Base-by-base conservation (phyloP, 1,139 yeast genomes). In the Schwanniomyces etchellsii region DNA sequence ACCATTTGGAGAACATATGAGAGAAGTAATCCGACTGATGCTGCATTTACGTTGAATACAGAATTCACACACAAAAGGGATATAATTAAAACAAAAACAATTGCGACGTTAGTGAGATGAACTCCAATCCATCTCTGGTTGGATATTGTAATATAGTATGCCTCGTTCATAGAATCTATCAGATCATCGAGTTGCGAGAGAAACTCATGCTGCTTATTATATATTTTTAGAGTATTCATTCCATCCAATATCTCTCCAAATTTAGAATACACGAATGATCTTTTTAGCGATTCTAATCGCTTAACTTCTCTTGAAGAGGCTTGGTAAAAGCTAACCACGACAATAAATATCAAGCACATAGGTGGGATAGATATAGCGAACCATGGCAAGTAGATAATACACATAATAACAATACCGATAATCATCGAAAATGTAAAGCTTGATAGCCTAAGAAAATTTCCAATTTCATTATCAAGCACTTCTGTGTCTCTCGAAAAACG, bases 121-220 rank as follows among this genome's bases (percentile, higher is more conserved):
- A 82, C 58, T n/a, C 81, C 75, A 29, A 85, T 67, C 94, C 94
- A 86, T 48, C 94, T 70, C 59, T 84, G 95, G 41, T 77, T 74
- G 1, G 81, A 82, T 41, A 80, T 63, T 4, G 81, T 71, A 33
- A 83, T 40, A 43, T 66, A 81, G 48, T 81, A 78, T 2, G 93
- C 83, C 44, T 82, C 83, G 44, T 82, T 82, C 84, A 80, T 79
- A 28, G 62, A 63, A 51, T 86, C 73, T 34, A 82, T 59, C 25
- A 11, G 13, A 23, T 23, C 12, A 7, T 23, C 25, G 37, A 77
- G 74, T 43, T 65, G 72, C 4, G 47, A 40, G 24, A 71, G 47
- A 45, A 83, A 84, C 37, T 77, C 53, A 11, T 57, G 52, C 21
- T 70, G 70, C 4, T 62, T 60, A 2, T 62, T 52, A 50, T 78